These are phyloP conservation scores for Wickerhamiella infanticola DNA, from an alignment of 1,139 yeast species.

Conservation along the genomic window DNA sequence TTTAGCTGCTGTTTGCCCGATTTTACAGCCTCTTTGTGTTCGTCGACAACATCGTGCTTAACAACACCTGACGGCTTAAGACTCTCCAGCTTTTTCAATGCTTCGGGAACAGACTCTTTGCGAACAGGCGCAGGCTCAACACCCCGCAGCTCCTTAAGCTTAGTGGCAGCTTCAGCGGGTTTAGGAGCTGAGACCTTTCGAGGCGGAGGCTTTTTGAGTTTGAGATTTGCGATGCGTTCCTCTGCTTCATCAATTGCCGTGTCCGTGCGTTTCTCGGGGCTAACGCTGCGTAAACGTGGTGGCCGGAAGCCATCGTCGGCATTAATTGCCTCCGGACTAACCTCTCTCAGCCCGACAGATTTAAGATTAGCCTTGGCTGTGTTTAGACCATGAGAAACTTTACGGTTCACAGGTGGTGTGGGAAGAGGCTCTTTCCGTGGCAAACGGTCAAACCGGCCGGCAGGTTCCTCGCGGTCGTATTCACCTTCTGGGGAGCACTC, in stretches of 20 bases:
- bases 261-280: neutral
- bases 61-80: neutral
- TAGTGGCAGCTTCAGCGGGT: conserved; percentile 10
- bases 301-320: neutral
- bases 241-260: neutral
- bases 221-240: conserved; percentile 1
- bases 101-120: neutral
- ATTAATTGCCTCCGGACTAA: neutral
- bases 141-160: conserved; percentile 11
- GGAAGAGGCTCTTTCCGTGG: neutral
- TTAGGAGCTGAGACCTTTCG: conserved; percentile 8
- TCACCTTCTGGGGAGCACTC: neutral
- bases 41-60: neutral
- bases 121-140: conserved; percentile 7
- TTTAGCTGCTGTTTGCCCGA: conserved; percentile 2
- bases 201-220: conserved; percentile 8
- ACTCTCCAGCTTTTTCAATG: neutral
- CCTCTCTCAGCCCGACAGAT: neutral
- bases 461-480: neutral
- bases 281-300: neutral
- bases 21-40: neutral
- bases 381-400: neutral
- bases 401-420: neutral
- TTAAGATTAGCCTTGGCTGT: neutral
- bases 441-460: no score